Evolutionary conservation across 2,329 filamentous ascomycete genomes (phyloP).

Genomic region (Pseudocercospora musae): DNA sequence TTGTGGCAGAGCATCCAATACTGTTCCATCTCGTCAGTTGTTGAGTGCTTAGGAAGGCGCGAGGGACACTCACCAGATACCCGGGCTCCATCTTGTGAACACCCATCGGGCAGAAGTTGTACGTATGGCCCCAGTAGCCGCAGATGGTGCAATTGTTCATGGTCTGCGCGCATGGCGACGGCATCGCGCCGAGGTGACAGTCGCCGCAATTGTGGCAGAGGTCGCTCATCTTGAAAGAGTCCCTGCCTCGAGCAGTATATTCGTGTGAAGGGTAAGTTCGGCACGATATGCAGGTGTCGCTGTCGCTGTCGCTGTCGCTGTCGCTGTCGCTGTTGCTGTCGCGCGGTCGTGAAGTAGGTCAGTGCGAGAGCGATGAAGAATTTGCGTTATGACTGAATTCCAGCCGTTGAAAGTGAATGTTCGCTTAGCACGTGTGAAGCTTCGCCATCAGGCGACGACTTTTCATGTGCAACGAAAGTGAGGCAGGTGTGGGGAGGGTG

Average conservation of each 20-base stretch:
- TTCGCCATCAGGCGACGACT: neutral
- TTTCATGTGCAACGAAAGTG: neutral
- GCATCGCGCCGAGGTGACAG: conserved; percentile 24
- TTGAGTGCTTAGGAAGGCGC: neutral
- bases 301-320: neutral
- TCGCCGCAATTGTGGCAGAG: conserved; percentile 26
- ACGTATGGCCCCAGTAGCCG: conserved; percentile 16
- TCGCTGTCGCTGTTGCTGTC: no score
- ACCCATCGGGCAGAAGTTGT: conserved; percentile 25
- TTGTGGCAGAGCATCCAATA: conserved; percentile 27
- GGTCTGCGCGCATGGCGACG: conserved; percentile 17
- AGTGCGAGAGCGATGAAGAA: neutral
- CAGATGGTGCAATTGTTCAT: conserved; percentile 22
- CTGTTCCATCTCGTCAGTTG: conserved; percentile 11
- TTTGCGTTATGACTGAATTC: neutral
- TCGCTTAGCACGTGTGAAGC: neutral
- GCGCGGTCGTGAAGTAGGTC: neutral
- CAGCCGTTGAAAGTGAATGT: neutral
- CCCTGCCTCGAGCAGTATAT: neutral
- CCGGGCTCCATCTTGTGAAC: conserved; percentile 9
- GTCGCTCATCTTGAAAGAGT: conserved; percentile 20
- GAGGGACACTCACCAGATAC: conserved; percentile 15
- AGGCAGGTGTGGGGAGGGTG: neutral
- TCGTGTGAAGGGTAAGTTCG: neutral
- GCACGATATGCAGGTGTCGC: neutral